Conservation (phyloP, 2,329 filamentous ascomycete species). For the Coniosporium tulheliwenetii region DNA sequence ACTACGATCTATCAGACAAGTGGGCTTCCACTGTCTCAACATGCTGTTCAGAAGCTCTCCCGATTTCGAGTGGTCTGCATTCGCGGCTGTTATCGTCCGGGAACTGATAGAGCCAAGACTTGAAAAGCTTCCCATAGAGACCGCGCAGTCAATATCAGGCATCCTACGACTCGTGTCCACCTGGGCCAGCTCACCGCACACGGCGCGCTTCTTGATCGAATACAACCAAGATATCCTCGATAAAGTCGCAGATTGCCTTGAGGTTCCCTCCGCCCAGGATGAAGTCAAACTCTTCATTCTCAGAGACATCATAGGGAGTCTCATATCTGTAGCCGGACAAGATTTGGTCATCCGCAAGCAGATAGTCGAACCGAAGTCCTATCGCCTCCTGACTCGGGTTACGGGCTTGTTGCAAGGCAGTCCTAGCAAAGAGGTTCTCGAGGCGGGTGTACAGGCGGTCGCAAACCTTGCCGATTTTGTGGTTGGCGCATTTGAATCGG, state of each 20-base stretch:
- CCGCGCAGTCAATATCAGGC: conserved; percentile 75
- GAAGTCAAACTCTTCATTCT: conserved; percentile 76
- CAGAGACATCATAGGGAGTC: conserved; percentile 52
- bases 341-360: conserved; percentile 34
- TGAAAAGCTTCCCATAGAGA: conserved; percentile 66
- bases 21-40: conserved; percentile 69
- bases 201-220: conserved; percentile 53
- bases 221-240: conserved; percentile 45
- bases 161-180: conserved; percentile 66
- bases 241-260: conserved; percentile 57
- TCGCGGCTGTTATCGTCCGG: conserved; percentile 53
- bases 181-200: conserved; percentile 56
- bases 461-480: conserved; percentile 62
- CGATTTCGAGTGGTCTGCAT: conserved; percentile 55
- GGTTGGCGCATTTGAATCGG: conserved; percentile 50
- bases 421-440: conserved; percentile 58
- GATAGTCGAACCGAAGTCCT: conserved; percentile 50
- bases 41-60: conserved; percentile 61
- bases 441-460: conserved; percentile 63
- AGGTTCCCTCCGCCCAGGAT: conserved; percentile 60
- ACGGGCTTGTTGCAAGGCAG: conserved; percentile 38
- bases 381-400: conserved; percentile 42
- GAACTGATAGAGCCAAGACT: conserved; percentile 67
- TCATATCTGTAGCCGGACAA: conserved; percentile 43
- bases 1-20: conserved; percentile 49